A percentile compares a stretch with the other conserved stretches of the same genome.
phyloP scores from a whole-genome alignment of 2,329 filamentous ascomycete species.

The Ilyonectria mors-panacis region DNA sequence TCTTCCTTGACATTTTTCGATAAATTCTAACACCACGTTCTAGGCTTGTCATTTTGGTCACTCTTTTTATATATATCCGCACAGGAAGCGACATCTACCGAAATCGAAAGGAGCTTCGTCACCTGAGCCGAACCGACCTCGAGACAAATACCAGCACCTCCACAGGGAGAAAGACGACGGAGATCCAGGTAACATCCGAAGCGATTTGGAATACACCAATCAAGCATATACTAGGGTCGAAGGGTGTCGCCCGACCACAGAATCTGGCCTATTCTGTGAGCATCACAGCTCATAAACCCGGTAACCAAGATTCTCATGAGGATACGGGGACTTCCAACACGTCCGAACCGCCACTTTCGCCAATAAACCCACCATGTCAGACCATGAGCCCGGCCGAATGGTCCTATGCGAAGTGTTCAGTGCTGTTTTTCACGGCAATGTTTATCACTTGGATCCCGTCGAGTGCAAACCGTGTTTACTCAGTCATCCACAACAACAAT shows the following conservation, averaged over 20 bases:
- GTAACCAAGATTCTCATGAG: constrained; percentile 57
- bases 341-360: too few species aligned
- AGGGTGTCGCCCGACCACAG: background rate
- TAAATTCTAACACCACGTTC: background rate
- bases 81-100: constrained; percentile 24
- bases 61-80: constrained; percentile 26
- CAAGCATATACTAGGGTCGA: too few species aligned
- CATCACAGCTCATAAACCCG: constrained; percentile 67
- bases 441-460: constrained; percentile 80
- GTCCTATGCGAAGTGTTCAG: constrained; percentile 75
- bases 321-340: background rate
- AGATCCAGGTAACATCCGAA: constrained; percentile 15
- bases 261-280: constrained; percentile 8
- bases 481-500: constrained; percentile 66
- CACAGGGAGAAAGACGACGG: constrained; percentile 14
- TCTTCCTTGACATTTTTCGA: too few species aligned
- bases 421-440: constrained; percentile 76
- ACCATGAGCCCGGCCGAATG: constrained; percentile 68
- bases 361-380: too few species aligned
- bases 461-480: constrained; percentile 79
- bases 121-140: constrained; percentile 16
- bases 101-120: constrained; percentile 15
- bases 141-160: constrained; percentile 11
- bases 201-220: background rate
- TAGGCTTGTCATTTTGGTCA: constrained; percentile 20